phyloP scores from a whole-genome alignment of 495 filamentous ascomycete genomes.

The Podospora pseudocomata region DNA sequence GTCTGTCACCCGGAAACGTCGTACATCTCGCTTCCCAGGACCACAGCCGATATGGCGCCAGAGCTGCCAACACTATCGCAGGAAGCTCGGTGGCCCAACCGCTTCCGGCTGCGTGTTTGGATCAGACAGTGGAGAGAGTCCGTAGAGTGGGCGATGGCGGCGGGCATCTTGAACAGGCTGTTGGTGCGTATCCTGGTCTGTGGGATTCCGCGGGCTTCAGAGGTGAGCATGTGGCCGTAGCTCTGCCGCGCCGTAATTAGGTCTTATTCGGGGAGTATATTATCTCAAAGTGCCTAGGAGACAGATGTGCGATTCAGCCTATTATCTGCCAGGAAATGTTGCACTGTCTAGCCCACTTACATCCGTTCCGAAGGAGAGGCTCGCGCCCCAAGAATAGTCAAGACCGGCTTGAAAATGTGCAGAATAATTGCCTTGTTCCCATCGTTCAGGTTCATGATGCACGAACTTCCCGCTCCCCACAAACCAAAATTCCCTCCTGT shows the following conservation, averaged over 20 bases:
- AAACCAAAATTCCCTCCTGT: neutral
- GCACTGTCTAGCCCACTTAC: conserved; percentile 11
- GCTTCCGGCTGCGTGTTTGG: conserved; percentile 17
- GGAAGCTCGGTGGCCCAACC: neutral
- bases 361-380: neutral
- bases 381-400: neutral
- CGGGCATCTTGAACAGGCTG: neutral
- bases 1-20: conserved; percentile 18
- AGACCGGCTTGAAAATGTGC: neutral
- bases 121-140: conserved; percentile 32
- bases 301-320: conserved; percentile 10
- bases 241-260: neutral
- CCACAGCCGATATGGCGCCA: neutral
- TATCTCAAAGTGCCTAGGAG: conserved; percentile 10
- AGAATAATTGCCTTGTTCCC: conserved; percentile 1
- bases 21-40: conserved; percentile 15
- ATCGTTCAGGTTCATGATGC: neutral
- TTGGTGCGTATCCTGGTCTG: conserved; percentile 13
- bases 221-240: conserved; percentile 4
- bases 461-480: conserved; percentile 18
- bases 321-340: conserved; percentile 7
- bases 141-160: conserved; percentile 16
- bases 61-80: neutral
- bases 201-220: conserved; percentile 3
- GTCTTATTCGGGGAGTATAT: conserved; percentile 1